A percentile compares a stretch with the other conserved stretches of the same genome.
phyloP scores from a whole-genome alignment of 2,329 filamentous ascomycete genomes.

The Juglanconis juglandina region DNA sequence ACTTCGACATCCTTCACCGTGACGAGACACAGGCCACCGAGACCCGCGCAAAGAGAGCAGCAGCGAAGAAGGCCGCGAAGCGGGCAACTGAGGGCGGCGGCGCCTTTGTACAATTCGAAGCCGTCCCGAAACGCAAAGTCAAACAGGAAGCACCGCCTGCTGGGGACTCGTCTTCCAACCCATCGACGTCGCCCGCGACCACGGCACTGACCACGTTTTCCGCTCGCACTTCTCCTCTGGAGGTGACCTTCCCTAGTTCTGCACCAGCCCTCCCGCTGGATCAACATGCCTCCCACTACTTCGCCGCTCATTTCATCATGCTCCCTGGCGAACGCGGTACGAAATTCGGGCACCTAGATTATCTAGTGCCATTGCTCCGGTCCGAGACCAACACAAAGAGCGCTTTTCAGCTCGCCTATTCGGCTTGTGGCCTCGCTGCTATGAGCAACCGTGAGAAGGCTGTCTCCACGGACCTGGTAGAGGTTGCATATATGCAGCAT shows the following conservation, averaged over 20 bases:
- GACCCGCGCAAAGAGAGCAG: constrained; percentile 57
- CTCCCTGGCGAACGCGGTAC: constrained; percentile 45
- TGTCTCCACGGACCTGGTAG: constrained; percentile 30
- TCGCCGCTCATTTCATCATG: constrained; percentile 59
- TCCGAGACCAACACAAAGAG: constrained; percentile 34
- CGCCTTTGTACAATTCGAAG: constrained; percentile 6
- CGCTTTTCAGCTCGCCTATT: constrained; percentile 55
- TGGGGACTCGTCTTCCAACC: neutral
- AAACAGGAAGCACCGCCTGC: neutral
- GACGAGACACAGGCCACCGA: constrained; percentile 69
- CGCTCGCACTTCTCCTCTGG: constrained; percentile 20
- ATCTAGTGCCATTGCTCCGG: constrained; percentile 53
- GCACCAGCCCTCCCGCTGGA: constrained; percentile 47
- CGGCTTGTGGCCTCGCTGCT: constrained; percentile 56
- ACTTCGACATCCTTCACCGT: constrained; percentile 69
- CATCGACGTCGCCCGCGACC: constrained; percentile 21
- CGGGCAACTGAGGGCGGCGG: constrained; percentile 30
- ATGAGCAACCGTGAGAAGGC: constrained; percentile 48
- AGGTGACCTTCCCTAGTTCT: constrained; percentile 24
- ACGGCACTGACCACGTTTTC: constrained; percentile 14
- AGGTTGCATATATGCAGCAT: constrained; percentile 48
- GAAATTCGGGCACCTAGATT: constrained; percentile 54
- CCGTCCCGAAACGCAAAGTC: neutral
- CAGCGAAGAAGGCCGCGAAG: constrained; percentile 42
- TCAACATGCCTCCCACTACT: constrained; percentile 56